Evolutionary conservation across 805 yeast genomes (phyloP), one percentile per base, ranked within the genome.

Genomic region (Kuraishia molischiana): DNA sequence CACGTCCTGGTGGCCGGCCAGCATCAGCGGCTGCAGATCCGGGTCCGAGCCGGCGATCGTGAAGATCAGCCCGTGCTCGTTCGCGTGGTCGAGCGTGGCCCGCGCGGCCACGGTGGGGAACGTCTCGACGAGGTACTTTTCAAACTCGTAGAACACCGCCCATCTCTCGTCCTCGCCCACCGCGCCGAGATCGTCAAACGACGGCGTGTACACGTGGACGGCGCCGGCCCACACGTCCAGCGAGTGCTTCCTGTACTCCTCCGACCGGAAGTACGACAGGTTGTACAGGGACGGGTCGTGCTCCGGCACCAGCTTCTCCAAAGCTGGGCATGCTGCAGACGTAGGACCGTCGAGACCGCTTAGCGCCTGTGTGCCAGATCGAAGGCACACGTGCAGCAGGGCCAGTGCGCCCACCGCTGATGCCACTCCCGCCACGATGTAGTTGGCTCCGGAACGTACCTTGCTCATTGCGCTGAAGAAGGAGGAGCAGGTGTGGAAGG

Each of bases 1-100:
- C 2, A 62, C 66, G 44, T 71, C 76, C 42, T 69, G 73, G 46
- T 70, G 77, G 4, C 72, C 74, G 46, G 69, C 61, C 38, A 70
- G 55, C 46, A 70, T 44, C 10, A 70, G 35, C 1, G 76, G 76
- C 47, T 70, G 65, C 39, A 66, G 50, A 11, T 42, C 29, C 3
- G 38, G n/a, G 15, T 55, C 34, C 15, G 63, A 51, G 4, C 77
- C 77, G 39, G 61, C 46, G 72, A 72, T 67, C 19, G 61, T 56
- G 42, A 57, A 65, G 3, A 70, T 62, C 37, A 70, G 50, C 4
- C 72, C 76, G 39, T 62, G 62, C 24, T 64, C 53, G 42, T 70
- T 69, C 36, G 67, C 64, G 29, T 54, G 64, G 20, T 56, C 55
- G 11, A 69, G 52, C 13, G 57, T 50, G 24, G 58, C 51, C 18